phyloP scores from a whole-genome alignment of 2,329 filamentous ascomycete species.

The Davidsoniella australis region DNA sequence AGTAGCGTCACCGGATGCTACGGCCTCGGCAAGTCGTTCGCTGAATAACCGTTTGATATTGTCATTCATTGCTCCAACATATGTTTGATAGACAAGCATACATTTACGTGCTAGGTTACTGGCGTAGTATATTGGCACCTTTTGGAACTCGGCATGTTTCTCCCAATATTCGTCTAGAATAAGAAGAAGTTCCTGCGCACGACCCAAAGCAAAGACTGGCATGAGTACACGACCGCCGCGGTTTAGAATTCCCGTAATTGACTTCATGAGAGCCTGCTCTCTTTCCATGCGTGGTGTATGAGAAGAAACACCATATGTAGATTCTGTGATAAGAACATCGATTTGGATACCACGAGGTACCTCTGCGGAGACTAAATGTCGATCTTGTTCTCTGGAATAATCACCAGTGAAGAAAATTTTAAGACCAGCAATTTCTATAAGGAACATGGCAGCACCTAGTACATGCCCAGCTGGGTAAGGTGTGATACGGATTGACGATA shows the following conservation, averaged over 20 bases:
- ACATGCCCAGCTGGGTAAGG: conserved; percentile 95
- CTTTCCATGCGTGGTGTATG: conserved; percentile 81
- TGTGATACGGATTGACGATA: conserved; percentile 90
- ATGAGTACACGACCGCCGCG: conserved; percentile 83
- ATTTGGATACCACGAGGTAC: conserved; percentile 81
- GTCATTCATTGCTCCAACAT: conserved; percentile 96
- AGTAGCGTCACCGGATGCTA: conserved; percentile 56
- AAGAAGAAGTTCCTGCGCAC: conserved; percentile 82
- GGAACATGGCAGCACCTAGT: conserved; percentile 94
- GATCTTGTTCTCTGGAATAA: conserved; percentile 88
- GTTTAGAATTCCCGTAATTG: conserved; percentile 79
- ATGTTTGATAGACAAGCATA: conserved; percentile 98
- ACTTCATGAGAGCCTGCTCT: conserved; percentile 88
- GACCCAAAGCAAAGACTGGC: conserved; percentile 85
- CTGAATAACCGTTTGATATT: conserved; percentile 94
- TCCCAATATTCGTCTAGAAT: conserved; percentile 97
- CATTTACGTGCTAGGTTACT: conserved; percentile 89
- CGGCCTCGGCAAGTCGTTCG: conserved; percentile 79
- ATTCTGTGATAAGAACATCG: conserved; percentile 93
- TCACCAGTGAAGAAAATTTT: conserved; percentile 97
- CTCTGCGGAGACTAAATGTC: conserved; percentile 85
- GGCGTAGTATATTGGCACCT: conserved; percentile 91
- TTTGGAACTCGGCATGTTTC: conserved; percentile 74
- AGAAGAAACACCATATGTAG: conserved; percentile 88
- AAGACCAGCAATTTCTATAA: conserved; percentile 89